Evolutionary conservation across 345 rosid species (phyloP), one percentile per base, ranked within the genome.

Genomic region (Citrus australasica): DNA sequence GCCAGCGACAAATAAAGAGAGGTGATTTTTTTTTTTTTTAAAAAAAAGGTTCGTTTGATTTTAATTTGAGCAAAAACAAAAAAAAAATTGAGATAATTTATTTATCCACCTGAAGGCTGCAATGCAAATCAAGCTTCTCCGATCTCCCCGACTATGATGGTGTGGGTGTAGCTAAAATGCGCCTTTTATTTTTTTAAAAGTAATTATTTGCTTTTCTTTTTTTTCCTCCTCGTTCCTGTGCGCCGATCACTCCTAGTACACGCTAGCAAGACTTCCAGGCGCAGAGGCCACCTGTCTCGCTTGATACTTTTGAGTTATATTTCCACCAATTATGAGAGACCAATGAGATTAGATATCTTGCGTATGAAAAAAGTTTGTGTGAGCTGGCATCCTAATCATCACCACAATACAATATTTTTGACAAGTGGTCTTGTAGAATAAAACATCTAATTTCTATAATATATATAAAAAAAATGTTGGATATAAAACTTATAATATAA

Each of bases 131-230:
- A 63, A 37, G 65, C 65, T 62, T 58, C 25, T 7, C 24, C 7
- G n/a, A 21, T 59, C 70, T 9, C 73, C 59, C 82, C 84, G 77
- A 65, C 69, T 55, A 59, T 35, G 63, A 65, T 67, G 80, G 74
- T 51, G 48, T 55, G 79, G 66, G 37, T 65, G 62, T 46, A 46
- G 66, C 85, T 76, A 79, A 70, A 71, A 71, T 82, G 79, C 82
- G 77, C 79, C 56, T 35, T 59, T 10, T 5, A 7, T 60, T 19
- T 5, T 28, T 9, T 33, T 7, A 10, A 10, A 42, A 42, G 16
- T 42, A 9, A 42, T 16, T 28, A 4, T 8, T 32, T 19, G 21
- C 24, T 3, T 14, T 3, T 33, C 3, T 19, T 7, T 9, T 32
- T 59, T 19, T 10, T 30, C 5, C 42, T 30, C 4, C 32, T 33